Evolutionary conservation across 1,284 basidiomycete genomes (phyloP).

Genomic region (Ustilago xerochloae): DNA sequence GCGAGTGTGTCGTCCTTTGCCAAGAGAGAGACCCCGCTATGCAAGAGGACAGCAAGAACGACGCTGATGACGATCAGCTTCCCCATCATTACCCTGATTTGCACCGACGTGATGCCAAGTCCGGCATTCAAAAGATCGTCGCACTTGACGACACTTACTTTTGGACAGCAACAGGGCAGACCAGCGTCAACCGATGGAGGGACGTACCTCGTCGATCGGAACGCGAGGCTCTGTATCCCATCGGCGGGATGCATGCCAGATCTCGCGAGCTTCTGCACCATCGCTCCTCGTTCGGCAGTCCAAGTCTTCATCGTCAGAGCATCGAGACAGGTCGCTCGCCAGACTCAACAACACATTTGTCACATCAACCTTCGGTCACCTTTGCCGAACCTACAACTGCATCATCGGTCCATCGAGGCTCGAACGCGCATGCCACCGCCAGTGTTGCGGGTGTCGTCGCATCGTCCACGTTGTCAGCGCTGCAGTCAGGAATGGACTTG

Average conservation of each 20-base stretch:
- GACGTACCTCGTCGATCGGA: slow-evolving; percentile 70
- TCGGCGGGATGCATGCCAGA: slow-evolving; percentile 20
- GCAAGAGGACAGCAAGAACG: slow-evolving; percentile 1
- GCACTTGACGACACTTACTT: slow-evolving; percentile 85
- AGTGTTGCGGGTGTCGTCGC: slow-evolving; percentile 4
- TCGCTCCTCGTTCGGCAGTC: slow-evolving; percentile 32
- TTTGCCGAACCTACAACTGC: slow-evolving; percentile 32
- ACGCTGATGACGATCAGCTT: slow-evolving; percentile 2
- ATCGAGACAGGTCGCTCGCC: slow-evolving; percentile 30
- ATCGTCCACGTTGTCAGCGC: slow-evolving; percentile 14
- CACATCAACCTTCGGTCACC: slow-evolving; percentile 38
- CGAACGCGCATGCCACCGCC: neutral
- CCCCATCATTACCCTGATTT: slow-evolving; percentile 20
- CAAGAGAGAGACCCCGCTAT: slow-evolving; percentile 28
- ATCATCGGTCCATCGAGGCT: slow-evolving; percentile 1
- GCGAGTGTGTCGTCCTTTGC: slow-evolving; percentile 82
- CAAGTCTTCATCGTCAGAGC: slow-evolving; percentile 24
- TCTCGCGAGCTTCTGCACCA: slow-evolving; percentile 20
- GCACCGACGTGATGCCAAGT: slow-evolving; percentile 70
- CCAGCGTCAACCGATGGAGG: slow-evolving; percentile 84
- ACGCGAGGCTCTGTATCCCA: slow-evolving; percentile 52
- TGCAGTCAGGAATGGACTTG: slow-evolving; percentile 37
- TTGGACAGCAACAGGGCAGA: slow-evolving; percentile 89
- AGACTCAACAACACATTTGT: slow-evolving; percentile 7
- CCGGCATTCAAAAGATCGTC: slow-evolving; percentile 84